phyloP scores from a whole-genome alignment of 2,329 filamentous ascomycete species.

The Ascocoryne sarcoides region DNA sequence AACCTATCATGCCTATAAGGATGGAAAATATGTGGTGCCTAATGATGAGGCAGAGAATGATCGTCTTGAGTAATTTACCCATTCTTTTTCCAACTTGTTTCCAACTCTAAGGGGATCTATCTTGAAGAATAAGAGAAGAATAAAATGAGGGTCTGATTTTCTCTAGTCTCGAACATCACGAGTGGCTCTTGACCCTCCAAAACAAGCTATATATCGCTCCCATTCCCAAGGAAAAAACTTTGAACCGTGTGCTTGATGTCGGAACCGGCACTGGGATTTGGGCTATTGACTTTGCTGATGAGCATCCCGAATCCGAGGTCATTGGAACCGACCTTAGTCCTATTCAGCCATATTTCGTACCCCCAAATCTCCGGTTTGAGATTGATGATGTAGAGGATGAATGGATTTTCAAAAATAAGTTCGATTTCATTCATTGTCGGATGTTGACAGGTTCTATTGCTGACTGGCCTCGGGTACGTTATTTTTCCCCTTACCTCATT shows the following conservation, averaged over 20 bases:
- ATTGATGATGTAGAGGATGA: slow-evolving; percentile 49
- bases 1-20: not conserved
- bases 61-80: too few species aligned
- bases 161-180: slow-evolving; percentile 29
- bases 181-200: slow-evolving; percentile 29
- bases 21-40: not conserved
- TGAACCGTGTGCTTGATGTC: slow-evolving; percentile 10
- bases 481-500: too few species aligned
- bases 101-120: too few species aligned
- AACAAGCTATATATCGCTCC: slow-evolving; percentile 27
- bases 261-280: too few species aligned
- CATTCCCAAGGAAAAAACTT: slow-evolving; percentile 11
- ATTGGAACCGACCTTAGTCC: slow-evolving; percentile 32
- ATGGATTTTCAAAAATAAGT: slow-evolving; percentile 46
- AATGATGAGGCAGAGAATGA: too few species aligned
- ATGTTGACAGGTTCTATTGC: slow-evolving; percentile 14
- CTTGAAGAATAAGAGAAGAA: too few species aligned
- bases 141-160: too few species aligned
- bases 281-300: slow-evolving; percentile 12
- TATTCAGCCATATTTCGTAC: slow-evolving; percentile 37
- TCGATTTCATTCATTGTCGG: slow-evolving; percentile 50
- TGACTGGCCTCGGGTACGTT: slow-evolving; percentile 6
- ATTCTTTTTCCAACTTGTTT: too few species aligned
- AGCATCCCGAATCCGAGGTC: slow-evolving; percentile 18
- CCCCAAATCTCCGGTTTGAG: slow-evolving; percentile 46